Conservation (phyloP, 768 basidiomycete species). For the Tremella yokohamensis region DNA sequence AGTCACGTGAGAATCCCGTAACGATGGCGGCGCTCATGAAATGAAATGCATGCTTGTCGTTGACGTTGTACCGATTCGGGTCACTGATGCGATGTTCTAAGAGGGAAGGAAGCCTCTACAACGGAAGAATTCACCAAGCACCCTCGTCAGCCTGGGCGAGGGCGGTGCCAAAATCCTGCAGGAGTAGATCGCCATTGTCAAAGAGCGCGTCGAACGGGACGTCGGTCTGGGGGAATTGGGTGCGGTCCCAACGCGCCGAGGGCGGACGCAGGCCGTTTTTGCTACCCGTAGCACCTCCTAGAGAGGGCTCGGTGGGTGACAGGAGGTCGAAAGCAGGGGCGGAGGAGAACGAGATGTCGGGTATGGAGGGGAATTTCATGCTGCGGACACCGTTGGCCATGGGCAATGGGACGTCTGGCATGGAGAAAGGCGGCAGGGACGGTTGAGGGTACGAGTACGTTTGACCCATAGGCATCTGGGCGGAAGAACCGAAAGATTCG, state of each 20-base stretch:
- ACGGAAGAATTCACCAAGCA: no score
- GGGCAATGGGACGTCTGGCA: no score
- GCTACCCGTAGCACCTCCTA: neutral
- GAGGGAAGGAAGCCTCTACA: no score
- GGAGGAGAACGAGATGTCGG: conserved; percentile 4
- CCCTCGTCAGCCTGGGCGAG: conserved; percentile 32
- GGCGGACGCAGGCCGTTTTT: conserved; percentile 4
- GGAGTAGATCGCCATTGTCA: conserved; percentile 23
- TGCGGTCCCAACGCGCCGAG: conserved; percentile 22
- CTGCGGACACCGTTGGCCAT: neutral
- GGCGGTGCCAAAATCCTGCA: conserved; percentile 33
- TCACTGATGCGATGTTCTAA: no score
- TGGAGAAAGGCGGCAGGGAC: neutral
- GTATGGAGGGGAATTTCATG: neutral
- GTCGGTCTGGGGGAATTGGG: conserved; percentile 14
- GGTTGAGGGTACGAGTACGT: conserved; percentile 14
- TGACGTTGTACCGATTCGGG: no score
- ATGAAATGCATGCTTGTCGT: no score
- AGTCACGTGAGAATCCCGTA: no score
- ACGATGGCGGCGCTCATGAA: no score
- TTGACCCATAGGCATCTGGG: neutral
- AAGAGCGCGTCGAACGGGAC: conserved; percentile 27
- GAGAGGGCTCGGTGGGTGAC: conserved; percentile 1
- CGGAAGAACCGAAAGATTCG: neutral
- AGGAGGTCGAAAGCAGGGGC: neutral